Conservation (phyloP, 768 basidiomycete genomes). For the Mycena chlorophos region DNA sequence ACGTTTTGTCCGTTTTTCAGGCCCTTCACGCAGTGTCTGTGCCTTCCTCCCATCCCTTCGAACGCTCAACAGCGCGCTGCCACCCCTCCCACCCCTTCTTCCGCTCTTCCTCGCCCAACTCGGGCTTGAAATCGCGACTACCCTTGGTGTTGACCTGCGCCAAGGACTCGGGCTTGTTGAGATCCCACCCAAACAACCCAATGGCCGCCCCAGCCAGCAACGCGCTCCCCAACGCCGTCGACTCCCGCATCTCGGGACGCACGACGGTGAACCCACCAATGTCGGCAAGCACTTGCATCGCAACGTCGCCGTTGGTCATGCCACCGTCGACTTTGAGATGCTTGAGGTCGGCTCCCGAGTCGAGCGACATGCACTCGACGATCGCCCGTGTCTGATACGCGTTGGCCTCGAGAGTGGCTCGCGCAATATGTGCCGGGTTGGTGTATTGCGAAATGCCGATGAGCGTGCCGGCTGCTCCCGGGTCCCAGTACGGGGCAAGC, state of each 20-base stretch:
- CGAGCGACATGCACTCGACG: constrained; percentile 91
- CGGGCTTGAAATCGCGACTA: constrained; percentile 66
- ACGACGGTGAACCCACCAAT: constrained; percentile 90
- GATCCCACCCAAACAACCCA: constrained; percentile 88
- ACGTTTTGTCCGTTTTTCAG: background rate
- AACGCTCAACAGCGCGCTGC: constrained; percentile 86
- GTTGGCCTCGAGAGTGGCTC: constrained; percentile 94
- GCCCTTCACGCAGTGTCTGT: constrained; percentile 26
- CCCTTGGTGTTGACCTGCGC: constrained; percentile 85
- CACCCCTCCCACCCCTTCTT: constrained; percentile 74
- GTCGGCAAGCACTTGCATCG: constrained; percentile 85
- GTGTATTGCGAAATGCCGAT: constrained; percentile 89
- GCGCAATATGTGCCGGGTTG: constrained; percentile 88
- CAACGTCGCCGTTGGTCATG: constrained; percentile 92
- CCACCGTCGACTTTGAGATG: constrained; percentile 97
- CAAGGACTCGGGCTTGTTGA: constrained; percentile 80
- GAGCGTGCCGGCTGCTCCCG: constrained; percentile 81
- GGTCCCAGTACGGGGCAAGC: constrained; percentile 97
- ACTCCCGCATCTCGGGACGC: constrained; percentile 97
- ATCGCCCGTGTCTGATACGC: constrained; percentile 96
- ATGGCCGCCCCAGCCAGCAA: constrained; percentile 90
- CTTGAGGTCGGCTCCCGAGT: constrained; percentile 77
- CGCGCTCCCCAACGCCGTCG: constrained; percentile 94
- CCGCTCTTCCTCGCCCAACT: constrained; percentile 51
- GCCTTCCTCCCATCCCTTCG: constrained; percentile 77